Base-by-base conservation (phyloP, 164 flowering plant species). In the Akebia trifoliata region DNA sequence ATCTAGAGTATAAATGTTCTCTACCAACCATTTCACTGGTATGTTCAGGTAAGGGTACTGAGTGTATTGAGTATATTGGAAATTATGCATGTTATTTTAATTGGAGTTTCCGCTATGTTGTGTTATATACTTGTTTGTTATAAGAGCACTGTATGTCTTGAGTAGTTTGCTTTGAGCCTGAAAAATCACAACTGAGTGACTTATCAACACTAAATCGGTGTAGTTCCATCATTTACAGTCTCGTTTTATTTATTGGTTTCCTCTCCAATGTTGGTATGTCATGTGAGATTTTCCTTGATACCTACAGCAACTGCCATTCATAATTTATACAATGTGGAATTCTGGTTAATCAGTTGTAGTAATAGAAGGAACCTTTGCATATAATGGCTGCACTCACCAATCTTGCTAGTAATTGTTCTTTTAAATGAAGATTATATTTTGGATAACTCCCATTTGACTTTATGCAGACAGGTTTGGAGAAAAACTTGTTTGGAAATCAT, bases 391-490 rank as follows among this genome's bases (percentile, higher is more conserved):
- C 20, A 40, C 44, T 47, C 35, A 6, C 31, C 30, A 5, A 28
- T 20, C n/a, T 46, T 30, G n/a, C n/a, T 38, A 18, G 20, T 21
- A 1, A 44, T 9, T 26, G 17, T 44, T 42, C 10, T 48, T 29
- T 11, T 10, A 15, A 10, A 28, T 8, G 35, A 50, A 51, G 25
- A 31, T 24, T 32, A 32, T 54, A 35, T 45, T 69, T 31, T 59
- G 34, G 28, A 25, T 22, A 30, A 56, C 25, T 50, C 18, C 32
- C 34, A 10, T 58, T 38, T 58, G 20, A 50, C 74, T 22, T 60
- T 50, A 11, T 85, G 82, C 87, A 94, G 99, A 87, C 86, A 71
- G 95, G 97, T 18, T 42, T 84, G 59, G 97, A 82, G 53, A 94
- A 90, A 68, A 86, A 81, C 49, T 63, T 94, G 57, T 83, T 94